These are phyloP conservation scores for Piromyces finnis DNA, from an alignment of 192 early-diverging fungal species.

Conservation along the genomic window DNA sequence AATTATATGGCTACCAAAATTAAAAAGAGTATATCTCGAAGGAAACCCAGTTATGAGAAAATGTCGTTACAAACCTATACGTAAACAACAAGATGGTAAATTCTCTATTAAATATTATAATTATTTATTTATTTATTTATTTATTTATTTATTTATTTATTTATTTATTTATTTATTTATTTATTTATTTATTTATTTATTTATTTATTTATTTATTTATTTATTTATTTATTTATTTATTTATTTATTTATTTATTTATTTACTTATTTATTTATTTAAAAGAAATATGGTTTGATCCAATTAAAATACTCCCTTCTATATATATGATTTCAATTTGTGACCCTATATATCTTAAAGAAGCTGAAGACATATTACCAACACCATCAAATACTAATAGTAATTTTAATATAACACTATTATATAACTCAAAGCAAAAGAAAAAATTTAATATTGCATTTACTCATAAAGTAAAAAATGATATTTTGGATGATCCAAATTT, in stretches of 20 bases:
- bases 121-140: background rate
- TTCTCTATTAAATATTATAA: background rate
- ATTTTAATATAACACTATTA: background rate
- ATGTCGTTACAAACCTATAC: background rate
- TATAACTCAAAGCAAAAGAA: background rate
- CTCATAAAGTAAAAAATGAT: slow-evolving; percentile 5
- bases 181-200: background rate
- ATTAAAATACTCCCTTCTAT: background rate
- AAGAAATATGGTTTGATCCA: background rate
- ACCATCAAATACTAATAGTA: background rate
- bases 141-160: background rate
- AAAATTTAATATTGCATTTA: background rate
- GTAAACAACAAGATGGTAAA: background rate
- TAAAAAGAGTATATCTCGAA: slow-evolving; percentile 20
- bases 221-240: background rate
- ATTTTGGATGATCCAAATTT: background rate
- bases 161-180: background rate
- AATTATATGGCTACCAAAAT: slow-evolving; percentile 13
- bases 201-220: background rate
- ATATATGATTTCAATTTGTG: slow-evolving; percentile 3
- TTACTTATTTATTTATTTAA: background rate
- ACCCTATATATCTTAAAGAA: background rate
- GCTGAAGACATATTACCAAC: background rate
- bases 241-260: background rate
- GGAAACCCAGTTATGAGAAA: slow-evolving; percentile 24